phyloP scores from a whole-genome alignment of 2,329 filamentous ascomycete species.

The Huntiella abstrusa region DNA sequence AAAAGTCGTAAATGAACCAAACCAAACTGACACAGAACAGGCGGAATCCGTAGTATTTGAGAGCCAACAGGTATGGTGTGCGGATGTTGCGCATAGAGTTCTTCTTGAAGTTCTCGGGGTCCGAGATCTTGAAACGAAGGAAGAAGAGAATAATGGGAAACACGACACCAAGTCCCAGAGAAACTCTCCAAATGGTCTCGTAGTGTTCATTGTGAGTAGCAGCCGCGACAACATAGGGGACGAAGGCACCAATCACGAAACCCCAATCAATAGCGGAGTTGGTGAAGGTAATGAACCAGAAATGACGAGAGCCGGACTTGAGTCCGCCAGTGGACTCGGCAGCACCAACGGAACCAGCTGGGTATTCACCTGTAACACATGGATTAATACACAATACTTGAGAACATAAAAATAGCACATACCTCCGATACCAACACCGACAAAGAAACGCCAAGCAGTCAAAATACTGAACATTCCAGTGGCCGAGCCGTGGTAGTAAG shows the following conservation, averaged over 20 bases:
- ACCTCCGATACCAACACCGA: constrained; percentile 60
- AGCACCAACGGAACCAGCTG: constrained; percentile 64
- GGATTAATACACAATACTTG: not conserved
- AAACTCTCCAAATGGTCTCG: constrained; percentile 63
- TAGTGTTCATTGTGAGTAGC: constrained; percentile 42
- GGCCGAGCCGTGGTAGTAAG: constrained; percentile 52
- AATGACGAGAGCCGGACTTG: constrained; percentile 61
- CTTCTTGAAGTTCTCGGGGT: constrained; percentile 58
- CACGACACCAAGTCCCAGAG: constrained; percentile 59
- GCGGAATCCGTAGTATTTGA: constrained; percentile 54
- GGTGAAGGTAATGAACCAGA: constrained; percentile 82
- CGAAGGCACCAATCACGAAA: constrained; percentile 63
- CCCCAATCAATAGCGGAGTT: constrained; percentile 58
- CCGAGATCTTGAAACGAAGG: constrained; percentile 52
- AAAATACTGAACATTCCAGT: constrained; percentile 57
- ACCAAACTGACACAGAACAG: constrained; percentile 52
- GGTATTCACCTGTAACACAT: constrained; percentile 41
- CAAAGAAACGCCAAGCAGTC: constrained; percentile 69
- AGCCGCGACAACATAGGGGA: constrained; percentile 44
- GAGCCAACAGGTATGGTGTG: constrained; percentile 35
- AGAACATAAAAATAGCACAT: constrained; percentile 15
- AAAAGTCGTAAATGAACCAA: constrained; percentile 82
- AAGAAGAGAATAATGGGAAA: constrained; percentile 49
- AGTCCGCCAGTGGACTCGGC: constrained; percentile 74
- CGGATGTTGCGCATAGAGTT: constrained; percentile 46